Conservation (phyloP, 73 alveolate species). For the Tetrahymena elliotti region DNA sequence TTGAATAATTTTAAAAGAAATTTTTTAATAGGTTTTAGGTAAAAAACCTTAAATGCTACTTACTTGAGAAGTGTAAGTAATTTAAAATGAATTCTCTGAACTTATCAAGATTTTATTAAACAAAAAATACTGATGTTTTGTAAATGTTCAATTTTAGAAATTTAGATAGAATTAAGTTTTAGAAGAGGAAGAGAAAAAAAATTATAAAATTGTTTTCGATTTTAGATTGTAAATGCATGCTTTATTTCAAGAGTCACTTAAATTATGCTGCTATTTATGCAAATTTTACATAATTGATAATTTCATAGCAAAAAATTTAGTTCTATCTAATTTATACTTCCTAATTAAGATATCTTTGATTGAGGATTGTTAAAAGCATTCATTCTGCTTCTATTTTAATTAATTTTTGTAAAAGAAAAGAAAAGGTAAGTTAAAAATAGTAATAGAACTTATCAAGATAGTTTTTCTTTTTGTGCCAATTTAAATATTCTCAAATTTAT, state of each 20-base stretch:
- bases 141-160: background rate
- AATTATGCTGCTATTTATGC: background rate
- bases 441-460: background rate
- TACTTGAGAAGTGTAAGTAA: background rate
- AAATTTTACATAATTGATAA: too few relatives aligned
- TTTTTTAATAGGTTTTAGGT: too few relatives aligned
- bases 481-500: background rate
- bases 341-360: background rate
- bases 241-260: background rate
- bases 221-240: too few relatives aligned
- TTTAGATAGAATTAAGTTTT: too few relatives aligned
- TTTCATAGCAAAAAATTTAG: background rate
- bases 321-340: background rate
- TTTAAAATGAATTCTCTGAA: background rate
- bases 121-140: background rate
- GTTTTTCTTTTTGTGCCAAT: background rate
- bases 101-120: too few relatives aligned
- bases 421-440: background rate
- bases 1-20: too few relatives aligned
- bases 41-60: background rate
- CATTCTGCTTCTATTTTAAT: background rate
- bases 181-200: too few relatives aligned
- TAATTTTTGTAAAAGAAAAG: background rate
- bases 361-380: background rate
- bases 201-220: background rate